These are phyloP conservation scores for Nicotiana attenuata DNA, from an alignment of 257 asterid species.

Conservation along the genomic window DNA sequence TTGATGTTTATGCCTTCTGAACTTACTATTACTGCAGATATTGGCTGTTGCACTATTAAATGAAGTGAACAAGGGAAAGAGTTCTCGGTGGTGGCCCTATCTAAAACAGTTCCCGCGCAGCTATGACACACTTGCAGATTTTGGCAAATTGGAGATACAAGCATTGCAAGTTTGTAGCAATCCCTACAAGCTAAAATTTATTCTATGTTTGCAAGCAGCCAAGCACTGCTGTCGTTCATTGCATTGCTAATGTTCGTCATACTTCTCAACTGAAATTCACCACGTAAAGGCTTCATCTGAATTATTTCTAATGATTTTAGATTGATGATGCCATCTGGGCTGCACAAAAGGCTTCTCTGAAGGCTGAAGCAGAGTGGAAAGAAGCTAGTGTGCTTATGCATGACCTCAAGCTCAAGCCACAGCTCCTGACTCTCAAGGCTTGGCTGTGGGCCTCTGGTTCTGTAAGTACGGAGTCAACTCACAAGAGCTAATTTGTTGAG, in stretches of 20 bases:
- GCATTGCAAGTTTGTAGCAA: constrained; percentile 69
- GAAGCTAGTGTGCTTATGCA: constrained; percentile 43
- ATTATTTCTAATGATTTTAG: constrained; percentile 39
- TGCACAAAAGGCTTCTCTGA: constrained; percentile 63
- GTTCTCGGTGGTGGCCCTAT: constrained; percentile 78
- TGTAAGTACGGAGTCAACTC: constrained; percentile 35
- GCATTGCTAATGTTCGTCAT: neutral
- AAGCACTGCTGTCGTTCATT: neutral
- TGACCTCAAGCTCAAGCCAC: constrained; percentile 61
- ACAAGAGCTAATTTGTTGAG: neutral
- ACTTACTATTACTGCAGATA: constrained; percentile 39
- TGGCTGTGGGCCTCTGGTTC: constrained; percentile 97
- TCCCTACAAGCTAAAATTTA: neutral
- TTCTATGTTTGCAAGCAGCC: neutral
- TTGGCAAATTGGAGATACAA: constrained; percentile 58
- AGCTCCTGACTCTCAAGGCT: constrained; percentile 46
- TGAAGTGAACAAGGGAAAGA: constrained; percentile 72
- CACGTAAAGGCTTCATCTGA: constrained; percentile 16
- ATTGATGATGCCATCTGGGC: constrained; percentile 84
- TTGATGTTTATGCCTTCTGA: constrained; percentile 4
- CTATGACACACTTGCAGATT: constrained; percentile 61
- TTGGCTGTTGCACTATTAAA: constrained; percentile 62
- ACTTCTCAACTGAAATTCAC: neutral
- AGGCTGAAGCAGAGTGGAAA: constrained; percentile 64
- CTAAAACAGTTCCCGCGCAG: constrained; percentile 74